Evolutionary conservation across 371 early-diverging fungal genomes (phyloP).

Genomic region (Mucor indicus): DNA sequence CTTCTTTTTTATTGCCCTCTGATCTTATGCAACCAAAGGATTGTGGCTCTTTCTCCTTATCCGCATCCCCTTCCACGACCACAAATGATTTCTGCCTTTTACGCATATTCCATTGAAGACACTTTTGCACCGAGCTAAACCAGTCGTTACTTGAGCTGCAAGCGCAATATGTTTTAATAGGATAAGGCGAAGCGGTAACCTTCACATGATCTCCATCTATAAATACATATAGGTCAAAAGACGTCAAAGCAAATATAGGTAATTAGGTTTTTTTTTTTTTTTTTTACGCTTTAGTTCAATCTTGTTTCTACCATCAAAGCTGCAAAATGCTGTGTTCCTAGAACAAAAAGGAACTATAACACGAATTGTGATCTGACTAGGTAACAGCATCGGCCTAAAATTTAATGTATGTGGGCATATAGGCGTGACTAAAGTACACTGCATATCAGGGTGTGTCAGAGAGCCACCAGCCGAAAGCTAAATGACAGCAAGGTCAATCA

Average conservation of each 20-base stretch:
- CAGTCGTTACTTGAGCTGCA: conserved; percentile 71
- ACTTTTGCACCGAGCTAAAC: conserved; percentile 77
- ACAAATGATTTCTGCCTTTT: conserved; percentile 72
- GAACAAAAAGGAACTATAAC: conserved; percentile 72
- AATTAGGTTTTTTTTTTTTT: too few species aligned
- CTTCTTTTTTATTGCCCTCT: too few species aligned
- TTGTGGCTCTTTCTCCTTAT: not conserved
- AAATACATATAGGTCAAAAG: too few species aligned
- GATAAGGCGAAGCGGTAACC: conserved; percentile 79
- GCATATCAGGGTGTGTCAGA: conserved; percentile 90
- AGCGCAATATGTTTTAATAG: conserved; percentile 69
- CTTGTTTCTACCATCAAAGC: conserved; percentile 89
- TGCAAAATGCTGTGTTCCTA: conserved; percentile 71
- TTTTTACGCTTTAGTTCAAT: conserved; percentile 78
- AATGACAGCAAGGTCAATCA: too few species aligned
- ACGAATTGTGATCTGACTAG: conserved; percentile 79
- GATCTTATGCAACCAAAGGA: conserved; percentile 20
- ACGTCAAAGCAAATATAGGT: too few species aligned
- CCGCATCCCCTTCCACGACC: conserved; percentile 33
- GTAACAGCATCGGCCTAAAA: conserved; percentile 92
- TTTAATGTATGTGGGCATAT: conserved; percentile 94
- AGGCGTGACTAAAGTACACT: conserved; percentile 88
- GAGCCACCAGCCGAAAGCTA: conserved; percentile 90
- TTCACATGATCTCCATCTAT: conserved; percentile 89
- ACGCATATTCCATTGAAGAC: conserved; percentile 83